phyloP scores from a whole-genome alignment of 2,329 filamentous ascomycete genomes.

The Colletotrichum sp. region DNA sequence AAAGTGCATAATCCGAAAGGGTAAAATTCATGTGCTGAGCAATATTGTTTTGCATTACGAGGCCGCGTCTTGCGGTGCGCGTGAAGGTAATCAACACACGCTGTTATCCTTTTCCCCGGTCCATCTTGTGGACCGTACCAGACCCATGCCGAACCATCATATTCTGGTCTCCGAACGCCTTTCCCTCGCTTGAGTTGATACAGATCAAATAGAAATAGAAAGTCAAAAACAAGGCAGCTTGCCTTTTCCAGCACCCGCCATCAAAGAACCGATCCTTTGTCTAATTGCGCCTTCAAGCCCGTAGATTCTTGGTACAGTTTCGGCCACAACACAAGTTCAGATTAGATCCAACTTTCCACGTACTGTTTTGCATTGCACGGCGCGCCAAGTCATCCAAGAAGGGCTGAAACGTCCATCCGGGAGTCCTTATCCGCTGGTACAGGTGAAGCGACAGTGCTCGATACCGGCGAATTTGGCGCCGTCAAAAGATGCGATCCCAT shows the following conservation, averaged over 20 bases:
- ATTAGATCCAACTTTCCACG: background rate
- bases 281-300: background rate
- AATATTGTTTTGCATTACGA: background rate
- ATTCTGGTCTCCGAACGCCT: constrained; percentile 9
- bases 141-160: background rate
- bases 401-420: constrained; percentile 15
- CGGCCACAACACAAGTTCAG: background rate
- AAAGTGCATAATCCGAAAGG: background rate
- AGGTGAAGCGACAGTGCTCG: constrained; percentile 5
- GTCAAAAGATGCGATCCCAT: constrained; percentile 30
- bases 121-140: background rate
- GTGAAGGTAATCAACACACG: background rate
- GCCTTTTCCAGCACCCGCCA: background rate
- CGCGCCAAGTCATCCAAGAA: background rate
- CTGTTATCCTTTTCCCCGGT: background rate
- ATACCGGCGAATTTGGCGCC: constrained; percentile 37
- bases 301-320: background rate
- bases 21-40: background rate
- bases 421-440: constrained; percentile 22
- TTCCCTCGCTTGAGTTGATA: constrained; percentile 9
- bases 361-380: background rate
- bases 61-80: background rate
- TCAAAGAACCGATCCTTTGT: background rate
- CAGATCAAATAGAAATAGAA: background rate
- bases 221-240: background rate